Conservation (phyloP, 129 eudicot species). For the Dittrichia graveolens region DNA sequence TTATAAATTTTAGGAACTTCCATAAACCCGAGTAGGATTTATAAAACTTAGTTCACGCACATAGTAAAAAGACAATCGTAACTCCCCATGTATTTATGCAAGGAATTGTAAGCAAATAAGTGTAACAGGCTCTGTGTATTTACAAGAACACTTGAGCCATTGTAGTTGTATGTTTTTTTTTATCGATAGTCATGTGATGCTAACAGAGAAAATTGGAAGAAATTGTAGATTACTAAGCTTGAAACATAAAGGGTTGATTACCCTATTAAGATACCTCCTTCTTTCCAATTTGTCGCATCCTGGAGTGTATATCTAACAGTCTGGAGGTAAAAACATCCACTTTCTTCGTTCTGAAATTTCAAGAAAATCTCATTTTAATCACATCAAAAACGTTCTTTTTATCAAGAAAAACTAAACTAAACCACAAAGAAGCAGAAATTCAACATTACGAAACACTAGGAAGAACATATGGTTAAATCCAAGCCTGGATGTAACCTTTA, state of each 20-base stretch:
- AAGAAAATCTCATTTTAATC: slow-evolving; percentile 13
- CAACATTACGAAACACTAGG: background rate
- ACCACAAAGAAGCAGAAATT: background rate
- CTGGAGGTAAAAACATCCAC: slow-evolving; percentile 88
- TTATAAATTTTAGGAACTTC: slow-evolving; percentile 24
- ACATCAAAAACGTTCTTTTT: background rate
- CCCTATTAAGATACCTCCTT: slow-evolving; percentile 59
- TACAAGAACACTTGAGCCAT: slow-evolving; percentile 8
- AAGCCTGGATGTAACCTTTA: too few relatives aligned
- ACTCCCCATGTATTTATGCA: background rate
- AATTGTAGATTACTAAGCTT: background rate
- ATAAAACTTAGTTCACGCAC: slow-evolving; percentile 9
- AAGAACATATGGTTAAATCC: too few relatives aligned
- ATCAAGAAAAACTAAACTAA: background rate
- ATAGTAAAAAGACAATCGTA: background rate
- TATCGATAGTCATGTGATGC: slow-evolving; percentile 1
- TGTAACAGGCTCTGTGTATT: background rate
- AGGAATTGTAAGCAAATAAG: too few relatives aligned
- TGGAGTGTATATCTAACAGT: slow-evolving; percentile 83
- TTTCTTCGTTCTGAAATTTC: slow-evolving; percentile 70
- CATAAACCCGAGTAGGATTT: slow-evolving; percentile 21
- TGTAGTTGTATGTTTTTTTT: background rate
- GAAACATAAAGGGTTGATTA: slow-evolving; percentile 25
- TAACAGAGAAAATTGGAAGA: background rate
- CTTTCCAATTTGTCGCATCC: slow-evolving; percentile 79